Conservation (phyloP, 2,329 filamentous ascomycete genomes). For the Arthrobotrys megalospora region DNA sequence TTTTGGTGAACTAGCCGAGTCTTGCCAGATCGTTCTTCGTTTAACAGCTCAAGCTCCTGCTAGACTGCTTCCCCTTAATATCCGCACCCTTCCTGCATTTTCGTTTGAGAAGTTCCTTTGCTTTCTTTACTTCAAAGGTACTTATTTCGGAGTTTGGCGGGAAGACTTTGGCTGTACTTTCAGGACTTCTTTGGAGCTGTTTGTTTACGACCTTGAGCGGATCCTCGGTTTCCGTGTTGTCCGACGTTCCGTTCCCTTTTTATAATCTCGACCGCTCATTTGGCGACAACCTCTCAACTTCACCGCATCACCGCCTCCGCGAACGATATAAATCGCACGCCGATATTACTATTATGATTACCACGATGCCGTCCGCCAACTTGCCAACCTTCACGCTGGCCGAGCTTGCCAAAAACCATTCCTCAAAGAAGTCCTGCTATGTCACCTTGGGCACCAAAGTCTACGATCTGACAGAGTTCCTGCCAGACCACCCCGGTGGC, state of each 20-base stretch:
- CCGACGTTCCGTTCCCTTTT: constrained; percentile 46
- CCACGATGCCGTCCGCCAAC: constrained; percentile 80
- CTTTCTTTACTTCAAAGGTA: constrained; percentile 8
- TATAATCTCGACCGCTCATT: constrained; percentile 11
- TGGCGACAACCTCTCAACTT: constrained; percentile 15
- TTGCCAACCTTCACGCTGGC: constrained; percentile 85
- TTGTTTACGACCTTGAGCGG: constrained; percentile 15
- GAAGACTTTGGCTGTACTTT: constrained; percentile 20
- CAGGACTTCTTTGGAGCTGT: constrained; percentile 15
- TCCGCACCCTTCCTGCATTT: constrained; percentile 23
- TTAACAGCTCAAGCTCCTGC: constrained; percentile 32
- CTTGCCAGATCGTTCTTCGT: constrained; percentile 53
- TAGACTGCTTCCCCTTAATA: constrained; percentile 50
- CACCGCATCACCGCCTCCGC: background rate
- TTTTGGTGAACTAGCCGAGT: constrained; percentile 51
- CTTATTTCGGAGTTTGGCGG: constrained; percentile 46
- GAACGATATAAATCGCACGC: constrained; percentile 8
- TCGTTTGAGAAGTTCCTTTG: background rate
- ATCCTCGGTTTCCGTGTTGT: constrained; percentile 50
- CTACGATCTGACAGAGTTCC: constrained; percentile 93
- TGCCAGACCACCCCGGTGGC: constrained; percentile 91
- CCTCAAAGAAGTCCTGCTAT: constrained; percentile 86
- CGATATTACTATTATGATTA: constrained; percentile 9
- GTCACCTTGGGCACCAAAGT: constrained; percentile 91
- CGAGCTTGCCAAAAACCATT: constrained; percentile 83